These are phyloP conservation scores for Neurospora tetraspora DNA, from an alignment of 495 filamentous ascomycete genomes.

Conservation along the genomic window DNA sequence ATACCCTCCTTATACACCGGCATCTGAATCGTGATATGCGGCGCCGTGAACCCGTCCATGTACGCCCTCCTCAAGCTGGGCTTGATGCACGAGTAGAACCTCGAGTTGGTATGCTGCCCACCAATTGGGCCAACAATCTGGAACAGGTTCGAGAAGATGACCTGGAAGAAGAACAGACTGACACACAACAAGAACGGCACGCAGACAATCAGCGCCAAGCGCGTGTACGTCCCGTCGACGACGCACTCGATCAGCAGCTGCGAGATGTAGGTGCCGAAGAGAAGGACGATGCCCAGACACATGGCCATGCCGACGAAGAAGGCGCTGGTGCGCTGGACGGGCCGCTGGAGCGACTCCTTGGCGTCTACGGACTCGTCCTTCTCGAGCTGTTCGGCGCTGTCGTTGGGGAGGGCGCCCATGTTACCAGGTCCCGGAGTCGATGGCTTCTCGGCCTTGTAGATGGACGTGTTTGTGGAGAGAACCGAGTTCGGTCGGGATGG, in stretches of 20 bases:
- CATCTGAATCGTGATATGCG: conserved; percentile 57
- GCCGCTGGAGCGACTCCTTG: conserved; percentile 45
- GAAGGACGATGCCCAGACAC: conserved; percentile 42
- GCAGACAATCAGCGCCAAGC: conserved; percentile 47
- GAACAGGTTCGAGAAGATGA: conserved; percentile 57
- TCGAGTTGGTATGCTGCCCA: conserved; percentile 55
- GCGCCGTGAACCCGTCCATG: conserved; percentile 26
- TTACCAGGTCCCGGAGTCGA: conserved; percentile 27
- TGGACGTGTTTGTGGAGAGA: conserved; percentile 22
- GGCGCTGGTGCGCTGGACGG: conserved; percentile 50
- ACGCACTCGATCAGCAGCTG: conserved; percentile 51
- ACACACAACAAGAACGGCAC: conserved; percentile 61
- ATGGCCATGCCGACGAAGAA: conserved; percentile 53
- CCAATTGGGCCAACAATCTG: conserved; percentile 59
- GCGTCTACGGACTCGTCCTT: conserved; percentile 57
- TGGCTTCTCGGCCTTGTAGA: conserved; percentile 35
- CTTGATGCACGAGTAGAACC: conserved; percentile 57
- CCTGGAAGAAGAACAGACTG: conserved; percentile 60
- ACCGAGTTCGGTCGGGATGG: conserved; percentile 1
- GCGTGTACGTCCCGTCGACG: conserved; percentile 46
- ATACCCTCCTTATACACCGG: conserved; percentile 63
- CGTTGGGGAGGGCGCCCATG: conserved; percentile 5
- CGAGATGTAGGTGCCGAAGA: conserved; percentile 52
- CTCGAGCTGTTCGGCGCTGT: conserved; percentile 33
- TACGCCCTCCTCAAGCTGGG: conserved; percentile 43